Evolutionary conservation across 129 eudicot species (phyloP).

Genomic region (Smallanthus sonchifolius): DNA sequence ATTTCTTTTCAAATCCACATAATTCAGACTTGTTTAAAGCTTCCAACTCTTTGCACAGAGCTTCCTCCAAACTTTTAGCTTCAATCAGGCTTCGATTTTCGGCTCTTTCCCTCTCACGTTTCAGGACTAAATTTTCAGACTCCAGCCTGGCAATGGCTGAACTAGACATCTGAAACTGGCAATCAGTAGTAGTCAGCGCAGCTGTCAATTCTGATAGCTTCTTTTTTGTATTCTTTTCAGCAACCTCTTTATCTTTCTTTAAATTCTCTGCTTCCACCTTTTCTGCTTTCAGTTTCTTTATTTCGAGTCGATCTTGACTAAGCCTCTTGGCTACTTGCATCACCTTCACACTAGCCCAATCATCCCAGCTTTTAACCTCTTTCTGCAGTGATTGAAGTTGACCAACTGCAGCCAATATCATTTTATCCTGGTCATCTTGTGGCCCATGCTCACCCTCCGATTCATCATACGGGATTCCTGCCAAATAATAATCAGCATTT

Average conservation of each 20-base stretch:
- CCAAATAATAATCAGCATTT: slow-evolving; percentile 29
- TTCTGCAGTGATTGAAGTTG: slow-evolving; percentile 33
- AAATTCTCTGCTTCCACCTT: slow-evolving; percentile 49
- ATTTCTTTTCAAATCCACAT: slow-evolving; percentile 32
- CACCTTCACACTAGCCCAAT: slow-evolving; percentile 58
- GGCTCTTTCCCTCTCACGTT: slow-evolving; percentile 36
- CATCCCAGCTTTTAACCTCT: slow-evolving; percentile 44
- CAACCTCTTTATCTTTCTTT: slow-evolving; percentile 31
- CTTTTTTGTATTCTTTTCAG: slow-evolving; percentile 33
- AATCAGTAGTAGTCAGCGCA: slow-evolving; percentile 32
- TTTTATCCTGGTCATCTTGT: slow-evolving; percentile 37
- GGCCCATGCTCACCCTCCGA: slow-evolving; percentile 38
- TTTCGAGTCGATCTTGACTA: slow-evolving; percentile 45
- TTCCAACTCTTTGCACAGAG: slow-evolving; percentile 41
- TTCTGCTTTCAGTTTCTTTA: slow-evolving; percentile 48
- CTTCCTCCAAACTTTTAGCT: slow-evolving; percentile 31
- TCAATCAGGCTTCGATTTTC: slow-evolving; percentile 10
- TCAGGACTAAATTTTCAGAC: slow-evolving; percentile 34
- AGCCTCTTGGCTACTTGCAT: slow-evolving; percentile 64
- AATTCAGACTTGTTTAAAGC: slow-evolving; percentile 29
- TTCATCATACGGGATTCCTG: slow-evolving; percentile 49
- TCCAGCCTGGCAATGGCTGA: slow-evolving; percentile 37
- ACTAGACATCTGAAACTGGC: slow-evolving; percentile 36
- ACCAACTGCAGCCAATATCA: slow-evolving; percentile 28
- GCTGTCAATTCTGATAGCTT: slow-evolving; percentile 48